Evolutionary conservation across 1,139 yeast species (phyloP).

Genomic region (Hansenula sp.): DNA sequence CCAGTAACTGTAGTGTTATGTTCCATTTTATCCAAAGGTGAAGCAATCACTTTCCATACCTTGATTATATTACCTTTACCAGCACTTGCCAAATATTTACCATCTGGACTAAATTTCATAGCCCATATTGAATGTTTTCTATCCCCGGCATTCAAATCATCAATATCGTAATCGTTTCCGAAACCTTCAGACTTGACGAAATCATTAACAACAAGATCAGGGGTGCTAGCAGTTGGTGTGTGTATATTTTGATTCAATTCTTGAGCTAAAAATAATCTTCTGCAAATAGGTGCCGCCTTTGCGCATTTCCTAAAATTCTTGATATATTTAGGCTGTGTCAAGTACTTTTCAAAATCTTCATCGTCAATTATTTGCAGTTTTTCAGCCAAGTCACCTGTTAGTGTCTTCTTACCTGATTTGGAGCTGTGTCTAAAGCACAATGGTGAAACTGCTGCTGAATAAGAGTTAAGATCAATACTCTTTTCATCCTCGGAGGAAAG

Average conservation of each 20-base stretch:
- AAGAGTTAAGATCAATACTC: conserved; percentile 12
- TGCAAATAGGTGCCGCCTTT: conserved; percentile 41
- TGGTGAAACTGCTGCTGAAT: conserved; percentile 23
- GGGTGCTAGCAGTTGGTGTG: neutral
- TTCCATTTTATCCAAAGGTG: conserved; percentile 58
- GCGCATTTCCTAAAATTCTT: conserved; percentile 42
- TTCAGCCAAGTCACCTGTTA: conserved; percentile 4
- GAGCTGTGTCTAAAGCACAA: conserved; percentile 16
- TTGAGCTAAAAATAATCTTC: conserved; percentile 73
- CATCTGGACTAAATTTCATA: conserved; percentile 72
- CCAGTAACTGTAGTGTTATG: conserved; percentile 19
- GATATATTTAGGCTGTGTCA: conserved; percentile 50
- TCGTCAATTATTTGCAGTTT: conserved; percentile 22
- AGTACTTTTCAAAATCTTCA: conserved; percentile 32
- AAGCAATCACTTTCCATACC: conserved; percentile 77
- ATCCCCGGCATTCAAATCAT: conserved; percentile 4
- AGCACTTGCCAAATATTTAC: conserved; percentile 78
- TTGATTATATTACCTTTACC: conserved; percentile 67
- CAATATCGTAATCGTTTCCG: neutral
- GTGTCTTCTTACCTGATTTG: conserved; percentile 2
- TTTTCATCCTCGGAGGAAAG: conserved; percentile 15
- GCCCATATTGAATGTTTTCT: conserved; percentile 56
- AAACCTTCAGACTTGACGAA: conserved; percentile 4
- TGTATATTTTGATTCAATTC: conserved; percentile 42
- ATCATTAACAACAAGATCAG: conserved; percentile 1